These are phyloP conservation scores for Coniferiporia sulphurascens DNA, from an alignment of 1,284 basidiomycete genomes.

Conservation along the genomic window DNA sequence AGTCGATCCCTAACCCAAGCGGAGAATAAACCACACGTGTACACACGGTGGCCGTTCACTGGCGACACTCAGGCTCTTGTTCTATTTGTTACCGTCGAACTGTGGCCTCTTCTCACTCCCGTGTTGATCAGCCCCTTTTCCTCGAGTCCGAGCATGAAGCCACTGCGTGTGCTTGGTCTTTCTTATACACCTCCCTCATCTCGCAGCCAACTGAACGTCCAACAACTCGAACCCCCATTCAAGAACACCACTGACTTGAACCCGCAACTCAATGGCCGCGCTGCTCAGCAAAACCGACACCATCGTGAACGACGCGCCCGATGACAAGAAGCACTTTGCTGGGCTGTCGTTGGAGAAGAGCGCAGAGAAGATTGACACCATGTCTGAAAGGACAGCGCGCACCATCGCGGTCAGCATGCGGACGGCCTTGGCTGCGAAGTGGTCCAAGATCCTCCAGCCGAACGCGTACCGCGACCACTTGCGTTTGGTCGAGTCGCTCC, in stretches of 20 bases:
- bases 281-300: neutral
- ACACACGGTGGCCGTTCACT: neutral
- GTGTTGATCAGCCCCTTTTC: neutral
- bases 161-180: neutral
- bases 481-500: constrained; percentile 6
- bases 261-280: neutral
- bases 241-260: neutral
- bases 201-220: neutral
- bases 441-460: constrained; percentile 2
- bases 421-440: neutral
- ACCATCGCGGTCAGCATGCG: neutral
- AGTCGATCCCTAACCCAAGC: too few relatives aligned
- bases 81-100: too few relatives aligned
- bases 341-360: neutral
- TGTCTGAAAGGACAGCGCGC: neutral
- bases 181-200: neutral
- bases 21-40: neutral
- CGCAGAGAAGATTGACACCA: neutral
- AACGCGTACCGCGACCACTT: constrained; percentile 8
- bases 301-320: neutral
- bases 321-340: neutral
- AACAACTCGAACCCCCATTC: neutral
- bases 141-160: neutral
- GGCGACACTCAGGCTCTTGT: too few relatives aligned
- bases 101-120: neutral